A percentile compares a stretch with the other conserved stretches of the same genome.
These are phyloP conservation scores for Teratosphaeria nubilosa DNA, from an alignment of 2,329 filamentous ascomycete species.

Conservation along the genomic window DNA sequence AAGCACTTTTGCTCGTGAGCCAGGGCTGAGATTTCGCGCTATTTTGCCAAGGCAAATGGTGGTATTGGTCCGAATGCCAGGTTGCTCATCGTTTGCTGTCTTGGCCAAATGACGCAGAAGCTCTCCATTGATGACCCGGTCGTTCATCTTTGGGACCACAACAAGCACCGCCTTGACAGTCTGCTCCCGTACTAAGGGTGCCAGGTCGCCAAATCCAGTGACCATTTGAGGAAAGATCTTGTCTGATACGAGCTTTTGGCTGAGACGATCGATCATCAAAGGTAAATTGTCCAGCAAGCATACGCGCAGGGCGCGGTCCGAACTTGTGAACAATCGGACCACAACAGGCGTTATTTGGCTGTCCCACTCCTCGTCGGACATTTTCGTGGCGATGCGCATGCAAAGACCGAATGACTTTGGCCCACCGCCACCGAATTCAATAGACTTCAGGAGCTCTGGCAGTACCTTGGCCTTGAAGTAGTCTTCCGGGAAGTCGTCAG, in stretches of 20 bases:
- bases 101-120: constrained; percentile 83
- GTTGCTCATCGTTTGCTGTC: constrained; percentile 94
- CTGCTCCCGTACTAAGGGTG: constrained; percentile 86
- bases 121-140: constrained; percentile 88
- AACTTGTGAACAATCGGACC: constrained; percentile 77
- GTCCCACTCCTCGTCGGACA: constrained; percentile 85
- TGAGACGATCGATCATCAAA: constrained; percentile 79
- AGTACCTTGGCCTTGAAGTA: constrained; percentile 97
- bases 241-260: constrained; percentile 84
- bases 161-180: constrained; percentile 89
- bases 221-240: constrained; percentile 95
- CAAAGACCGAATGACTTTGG: constrained; percentile 82
- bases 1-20: constrained; percentile 75
- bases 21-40: constrained; percentile 69
- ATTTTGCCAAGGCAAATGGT: constrained; percentile 97
- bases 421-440: constrained; percentile 95
- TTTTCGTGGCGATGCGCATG: constrained; percentile 80
- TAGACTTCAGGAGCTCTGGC: constrained; percentile 90
- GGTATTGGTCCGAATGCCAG: constrained; percentile 93
- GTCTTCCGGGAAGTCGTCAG: constrained; percentile 92
- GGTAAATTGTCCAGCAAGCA: constrained; percentile 83
- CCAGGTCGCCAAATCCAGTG: constrained; percentile 88
- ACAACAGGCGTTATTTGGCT: constrained; percentile 74
- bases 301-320: constrained; percentile 83
- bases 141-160: constrained; percentile 79